Base-by-base conservation (phyloP, 306 rosid species). In the Notholithocarpus densiflorus region DNA sequence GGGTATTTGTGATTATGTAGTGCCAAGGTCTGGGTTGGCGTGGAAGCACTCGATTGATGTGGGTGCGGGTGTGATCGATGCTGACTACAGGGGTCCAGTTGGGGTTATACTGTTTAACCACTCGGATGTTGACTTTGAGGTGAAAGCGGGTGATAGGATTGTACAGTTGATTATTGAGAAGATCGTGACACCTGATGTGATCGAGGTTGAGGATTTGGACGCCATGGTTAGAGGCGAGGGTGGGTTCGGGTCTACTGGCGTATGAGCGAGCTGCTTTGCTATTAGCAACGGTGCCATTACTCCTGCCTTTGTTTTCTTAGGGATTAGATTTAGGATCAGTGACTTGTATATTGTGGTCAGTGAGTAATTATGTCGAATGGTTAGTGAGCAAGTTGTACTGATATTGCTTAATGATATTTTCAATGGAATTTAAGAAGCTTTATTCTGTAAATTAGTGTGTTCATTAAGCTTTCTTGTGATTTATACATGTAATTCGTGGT, bases 231-330 rank as follows among this genome's bases (percentile, higher is more conserved):
- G 99, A 62, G 97, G 99, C 2, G 79, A 78, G 8, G 94, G 93
- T 14, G 98, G 97, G 19, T 91, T 95, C 13, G 98, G 99, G 6
- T 95, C 99, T 14, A 95, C 99, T 0, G 99, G 99, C 1, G 83
- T 95, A 45, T 91, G 82, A 87, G 7, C 20, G 4, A 13, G 8
- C 4, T 8, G 51, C 14, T 45, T 66, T n/a, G 5, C 15, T 32
- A 9, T 66, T 32, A 18, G 26, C 45, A 7, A 7, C 21, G 7
- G 14, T 21, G 64, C 64, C 51, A 43, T 57, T 19, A 6, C 0
- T 12, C 24, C 45, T 19, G 43, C n/a, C 9, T 31, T 65, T 0
- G 14, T 43, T 14, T 15, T 8, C 51, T 18, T 66, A 14, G 51
- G 51, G 51, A 43, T 66, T 19, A 6, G 10, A 5, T 34, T 34